Evolutionary conservation across 2,329 filamentous ascomycete species (phyloP).

Genomic region (Didymella arachidicola): DNA sequence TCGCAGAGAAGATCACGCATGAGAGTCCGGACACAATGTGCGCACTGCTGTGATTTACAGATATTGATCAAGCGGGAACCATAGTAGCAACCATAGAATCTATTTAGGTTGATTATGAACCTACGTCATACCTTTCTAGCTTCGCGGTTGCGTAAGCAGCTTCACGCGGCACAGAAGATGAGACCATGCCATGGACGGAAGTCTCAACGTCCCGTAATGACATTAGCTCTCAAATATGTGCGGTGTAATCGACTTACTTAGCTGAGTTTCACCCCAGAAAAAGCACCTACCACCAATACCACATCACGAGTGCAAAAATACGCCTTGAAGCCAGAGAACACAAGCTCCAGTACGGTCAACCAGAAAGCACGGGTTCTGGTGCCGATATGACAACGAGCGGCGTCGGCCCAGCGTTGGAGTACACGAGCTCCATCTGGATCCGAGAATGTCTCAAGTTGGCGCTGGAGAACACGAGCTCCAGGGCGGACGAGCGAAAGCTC

Average conservation of each 20-base stretch:
- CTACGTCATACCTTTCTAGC: neutral
- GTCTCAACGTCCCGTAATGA: conserved; percentile 1
- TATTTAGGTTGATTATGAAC: neutral
- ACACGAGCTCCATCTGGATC: neutral
- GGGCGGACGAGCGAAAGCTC: neutral
- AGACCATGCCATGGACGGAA: neutral
- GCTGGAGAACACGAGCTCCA: neutral
- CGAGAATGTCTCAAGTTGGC: neutral
- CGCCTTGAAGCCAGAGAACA: neutral
- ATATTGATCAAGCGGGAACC: too few relatives aligned
- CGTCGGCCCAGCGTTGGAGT: neutral
- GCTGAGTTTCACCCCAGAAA: neutral
- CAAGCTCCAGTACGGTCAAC: neutral
- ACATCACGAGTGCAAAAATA: neutral
- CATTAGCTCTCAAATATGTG: neutral
- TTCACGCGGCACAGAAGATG: neutral
- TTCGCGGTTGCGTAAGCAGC: neutral
- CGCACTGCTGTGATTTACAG: too few relatives aligned
- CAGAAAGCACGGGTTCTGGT: conserved; percentile 4
- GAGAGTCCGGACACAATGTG: too few relatives aligned
- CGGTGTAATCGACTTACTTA: neutral
- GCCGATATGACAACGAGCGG: neutral
- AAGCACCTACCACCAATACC: neutral
- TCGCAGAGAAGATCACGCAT: too few relatives aligned
- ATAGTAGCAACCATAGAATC: neutral